Conservation (phyloP, 306 rosid genomes). For the Crotalaria pallida region DNA sequence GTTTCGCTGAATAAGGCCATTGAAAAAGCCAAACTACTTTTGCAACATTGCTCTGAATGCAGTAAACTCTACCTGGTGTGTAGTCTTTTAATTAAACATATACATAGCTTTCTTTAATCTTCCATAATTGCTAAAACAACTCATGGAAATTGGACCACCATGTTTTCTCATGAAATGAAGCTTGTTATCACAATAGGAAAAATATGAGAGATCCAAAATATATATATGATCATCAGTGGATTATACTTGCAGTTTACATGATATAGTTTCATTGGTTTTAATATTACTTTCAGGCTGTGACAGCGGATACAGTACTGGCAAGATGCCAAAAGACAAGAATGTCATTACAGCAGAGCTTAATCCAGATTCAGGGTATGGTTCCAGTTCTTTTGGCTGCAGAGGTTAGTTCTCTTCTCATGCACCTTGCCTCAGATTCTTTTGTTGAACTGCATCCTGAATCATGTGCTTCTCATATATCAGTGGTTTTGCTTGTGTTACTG, state of each 20-base stretch:
- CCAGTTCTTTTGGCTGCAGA: constrained; percentile 57
- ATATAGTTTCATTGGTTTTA: neutral
- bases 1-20: constrained; percentile 51
- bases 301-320: constrained; percentile 50
- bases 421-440: neutral
- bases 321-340: constrained; percentile 53
- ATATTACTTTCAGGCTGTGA: constrained; percentile 57
- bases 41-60: constrained; percentile 70
- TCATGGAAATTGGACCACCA: neutral
- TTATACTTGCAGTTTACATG: constrained; percentile 7
- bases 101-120: neutral
- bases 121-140: neutral
- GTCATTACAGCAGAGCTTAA: constrained; percentile 59
- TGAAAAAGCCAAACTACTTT: constrained; percentile 51
- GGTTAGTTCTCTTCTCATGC: constrained; percentile 44
- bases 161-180: neutral
- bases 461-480: neutral
- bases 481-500: neutral
- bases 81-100: neutral
- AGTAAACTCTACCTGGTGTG: constrained; percentile 94
- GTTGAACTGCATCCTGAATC: neutral
- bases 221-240: neutral
- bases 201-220: neutral
- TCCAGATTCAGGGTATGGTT: constrained; percentile 62
- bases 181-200: neutral